phyloP scores from a whole-genome alignment of 139 green algal genomes.

The Raphidocelis subcapitata region DNA sequence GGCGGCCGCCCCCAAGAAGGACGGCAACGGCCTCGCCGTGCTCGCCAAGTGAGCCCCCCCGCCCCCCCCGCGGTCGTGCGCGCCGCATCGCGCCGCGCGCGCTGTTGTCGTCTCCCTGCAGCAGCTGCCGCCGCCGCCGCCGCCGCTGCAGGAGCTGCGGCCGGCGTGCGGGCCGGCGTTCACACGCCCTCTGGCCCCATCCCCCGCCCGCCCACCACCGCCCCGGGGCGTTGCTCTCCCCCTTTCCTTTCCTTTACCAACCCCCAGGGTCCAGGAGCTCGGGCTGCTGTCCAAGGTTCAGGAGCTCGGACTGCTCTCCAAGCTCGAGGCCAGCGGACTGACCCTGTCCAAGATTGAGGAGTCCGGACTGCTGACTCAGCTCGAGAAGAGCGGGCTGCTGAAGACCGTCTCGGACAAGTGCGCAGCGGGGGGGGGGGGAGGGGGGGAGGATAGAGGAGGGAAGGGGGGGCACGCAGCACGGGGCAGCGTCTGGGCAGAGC shows the following conservation, averaged over 20 bases:
- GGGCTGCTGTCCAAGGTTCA: constrained; percentile 45
- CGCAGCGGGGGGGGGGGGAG: not conserved
- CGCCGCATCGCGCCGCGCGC: not conserved
- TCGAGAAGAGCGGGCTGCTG: constrained; percentile 57
- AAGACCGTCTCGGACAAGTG: constrained; percentile 30
- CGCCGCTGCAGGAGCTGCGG: not conserved
- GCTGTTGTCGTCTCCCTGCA: not conserved
- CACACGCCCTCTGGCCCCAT: not conserved
- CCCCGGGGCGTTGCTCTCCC: no score
- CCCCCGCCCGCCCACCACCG: no score
- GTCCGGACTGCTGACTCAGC: constrained; percentile 62
- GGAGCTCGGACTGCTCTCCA: constrained; percentile 60
- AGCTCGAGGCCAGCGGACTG: constrained; percentile 56
- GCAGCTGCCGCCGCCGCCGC: not conserved
- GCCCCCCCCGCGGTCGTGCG: not conserved
- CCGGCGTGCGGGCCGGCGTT: not conserved
- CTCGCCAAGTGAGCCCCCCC: constrained; percentile 5
- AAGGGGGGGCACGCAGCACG: no score
- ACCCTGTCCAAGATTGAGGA: constrained; percentile 72
- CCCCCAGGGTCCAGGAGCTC: constrained; percentile 27
- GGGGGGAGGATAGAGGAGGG: not conserved
- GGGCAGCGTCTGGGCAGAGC: no score
- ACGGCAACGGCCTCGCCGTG: constrained; percentile 11
- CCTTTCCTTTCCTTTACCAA: not conserved
- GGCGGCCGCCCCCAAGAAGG: no score